phyloP scores from a whole-genome alignment of 495 filamentous ascomycete genomes.

The Aspergillus bridgeri region DNA sequence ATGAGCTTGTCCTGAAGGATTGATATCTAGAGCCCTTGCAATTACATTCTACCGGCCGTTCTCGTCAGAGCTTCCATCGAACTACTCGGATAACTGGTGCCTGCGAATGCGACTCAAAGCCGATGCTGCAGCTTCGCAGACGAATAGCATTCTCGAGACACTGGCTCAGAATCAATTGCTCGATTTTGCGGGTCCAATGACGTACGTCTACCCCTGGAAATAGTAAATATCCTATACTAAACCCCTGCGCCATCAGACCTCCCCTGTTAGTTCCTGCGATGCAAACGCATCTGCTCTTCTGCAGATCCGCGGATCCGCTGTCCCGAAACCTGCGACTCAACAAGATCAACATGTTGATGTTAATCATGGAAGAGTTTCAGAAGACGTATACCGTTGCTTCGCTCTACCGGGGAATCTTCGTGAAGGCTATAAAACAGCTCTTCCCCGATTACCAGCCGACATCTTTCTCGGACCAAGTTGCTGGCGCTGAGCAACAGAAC shows the following conservation, averaged over 20 bases:
- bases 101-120: slow-evolving; percentile 18
- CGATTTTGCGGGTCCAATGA: slow-evolving; percentile 30
- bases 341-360: slow-evolving; percentile 41
- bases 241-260: slow-evolving; percentile 20
- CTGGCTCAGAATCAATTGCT: slow-evolving; percentile 31
- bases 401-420: slow-evolving; percentile 32
- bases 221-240: too few relatives aligned
- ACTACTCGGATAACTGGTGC: slow-evolving; percentile 17
- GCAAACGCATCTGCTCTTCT: slow-evolving; percentile 38
- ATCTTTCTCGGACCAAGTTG: too few relatives aligned
- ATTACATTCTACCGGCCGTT: slow-evolving; percentile 32
- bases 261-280: slow-evolving; percentile 39
- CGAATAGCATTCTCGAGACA: slow-evolving; percentile 30
- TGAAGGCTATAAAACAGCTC: slow-evolving; percentile 28
- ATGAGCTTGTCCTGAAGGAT: too few relatives aligned
- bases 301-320: slow-evolving; percentile 27
- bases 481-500: too few relatives aligned
- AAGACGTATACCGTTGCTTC: slow-evolving; percentile 34
- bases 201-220: slow-evolving; percentile 32
- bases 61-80: slow-evolving; percentile 12
- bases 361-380: slow-evolving; percentile 38
- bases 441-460: slow-evolving; percentile 18
- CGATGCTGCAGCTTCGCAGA: slow-evolving; percentile 30
- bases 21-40: slow-evolving; percentile 25
- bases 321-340: slow-evolving; percentile 33